Base-by-base conservation (phyloP, 805 yeast genomes). In the Saturnispora dispora region DNA sequence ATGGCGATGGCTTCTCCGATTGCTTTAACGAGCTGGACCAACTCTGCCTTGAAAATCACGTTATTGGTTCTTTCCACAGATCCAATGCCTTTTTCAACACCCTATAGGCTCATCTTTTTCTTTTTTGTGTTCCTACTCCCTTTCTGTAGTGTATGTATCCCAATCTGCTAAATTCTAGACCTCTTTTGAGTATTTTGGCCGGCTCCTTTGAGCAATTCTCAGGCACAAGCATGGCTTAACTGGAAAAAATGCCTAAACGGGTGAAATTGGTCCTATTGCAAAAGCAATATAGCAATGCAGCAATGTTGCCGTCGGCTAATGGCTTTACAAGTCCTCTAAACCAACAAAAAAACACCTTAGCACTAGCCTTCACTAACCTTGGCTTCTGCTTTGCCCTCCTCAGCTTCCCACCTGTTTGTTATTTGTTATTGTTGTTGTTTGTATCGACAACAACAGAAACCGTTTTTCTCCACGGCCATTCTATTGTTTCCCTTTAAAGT, bases 51-150 rank as follows among this genome's bases (percentile, higher is more conserved):
- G 76, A 74, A 39, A 68, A 81, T 61, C 78, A 76, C 9, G 71
- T 80, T 3, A 69, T 87, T 60, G 93, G 95, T 9, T 57, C 68
- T 1, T 67, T 64, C 55, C 49, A 57, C 20, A 58, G 69, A 51
- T 59, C 62, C 44, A 46, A 56, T 25, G 55, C 52, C 47, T 65
- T 61, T 37, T 64, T 63, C 46, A 55, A 58, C 25, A 61, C 47
- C 10, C 20, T 48, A 20, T 48, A 43, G 28, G 32, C 5, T 5
- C 22, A 40, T 20, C 11, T 22, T 22, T 40, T 17, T 30, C 33
- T 30, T 30, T 30, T 30, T 30, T 27, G 5, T 30, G n/a, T 30
- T 30, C 33, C 33, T 5, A 30, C 33, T 13, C 33, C 33, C 33
- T 30, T 11, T 30, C 33, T 30, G 33, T 30, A 30, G 33, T 13